Percentiles rank a stretch among this genome's conserved stretches.
Conservation (phyloP, 2,329 filamentous ascomycete genomes). For the Cladosporium austrohemisphaericum region DNA sequence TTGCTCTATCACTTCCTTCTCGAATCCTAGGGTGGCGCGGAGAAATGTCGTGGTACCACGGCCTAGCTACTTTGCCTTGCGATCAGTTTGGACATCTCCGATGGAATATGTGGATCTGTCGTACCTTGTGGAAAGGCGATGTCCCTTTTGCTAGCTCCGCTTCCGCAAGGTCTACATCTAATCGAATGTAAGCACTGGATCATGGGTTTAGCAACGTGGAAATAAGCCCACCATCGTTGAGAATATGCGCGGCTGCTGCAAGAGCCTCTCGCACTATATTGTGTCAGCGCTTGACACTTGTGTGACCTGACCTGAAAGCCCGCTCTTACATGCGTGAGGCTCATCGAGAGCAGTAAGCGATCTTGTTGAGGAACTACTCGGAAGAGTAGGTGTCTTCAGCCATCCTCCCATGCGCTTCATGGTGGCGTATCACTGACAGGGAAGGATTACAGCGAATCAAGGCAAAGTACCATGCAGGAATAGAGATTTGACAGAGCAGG, state of each 20-base stretch:
- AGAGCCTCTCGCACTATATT: conserved; percentile 44
- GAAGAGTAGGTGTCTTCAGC: conserved; percentile 37
- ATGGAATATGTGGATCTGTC: neutral
- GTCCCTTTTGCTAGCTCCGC: conserved; percentile 64
- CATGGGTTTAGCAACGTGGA: neutral
- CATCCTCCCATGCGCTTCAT: conserved; percentile 37
- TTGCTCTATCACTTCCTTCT: conserved; percentile 86
- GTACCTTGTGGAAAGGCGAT: conserved; percentile 79
- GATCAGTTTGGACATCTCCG: conserved; percentile 20
- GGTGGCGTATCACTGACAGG: conserved; percentile 2
- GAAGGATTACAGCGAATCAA: no score
- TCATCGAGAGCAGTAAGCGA: conserved; percentile 57
- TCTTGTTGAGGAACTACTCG: conserved; percentile 41
- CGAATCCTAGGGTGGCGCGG: conserved; percentile 80
- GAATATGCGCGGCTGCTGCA: conserved; percentile 30
- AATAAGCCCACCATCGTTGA: conserved; percentile 39
- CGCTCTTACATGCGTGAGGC: conserved; percentile 56
- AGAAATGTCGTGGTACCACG: conserved; percentile 80
- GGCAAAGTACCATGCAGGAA: no score
- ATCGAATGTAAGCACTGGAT: conserved; percentile 24
- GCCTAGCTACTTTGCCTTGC: conserved; percentile 55
- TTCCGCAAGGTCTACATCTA: conserved; percentile 71
- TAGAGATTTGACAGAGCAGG: neutral
- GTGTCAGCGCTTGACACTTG: conserved; percentile 17
- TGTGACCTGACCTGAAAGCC: neutral